A percentile compares a stretch with the other conserved stretches of the same genome.
These are phyloP conservation scores for Oryza meridionalis DNA, from an alignment of 176 grass and related monocot genomes.

Conservation along the genomic window DNA sequence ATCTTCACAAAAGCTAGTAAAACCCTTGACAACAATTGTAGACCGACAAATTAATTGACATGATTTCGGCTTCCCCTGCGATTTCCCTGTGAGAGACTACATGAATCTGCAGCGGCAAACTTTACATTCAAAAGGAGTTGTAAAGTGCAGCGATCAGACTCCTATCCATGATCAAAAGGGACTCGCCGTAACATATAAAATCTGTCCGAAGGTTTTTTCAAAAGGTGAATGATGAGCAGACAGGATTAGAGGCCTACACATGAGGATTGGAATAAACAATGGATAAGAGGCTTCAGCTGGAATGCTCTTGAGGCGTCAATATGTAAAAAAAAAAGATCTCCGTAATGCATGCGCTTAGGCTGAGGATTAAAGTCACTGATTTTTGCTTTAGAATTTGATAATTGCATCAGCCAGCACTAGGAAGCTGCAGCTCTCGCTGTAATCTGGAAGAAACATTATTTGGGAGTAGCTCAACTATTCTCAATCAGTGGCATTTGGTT, in stretches of 20 bases:
- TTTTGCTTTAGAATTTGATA: constrained; percentile 42
- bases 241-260: constrained; percentile 53
- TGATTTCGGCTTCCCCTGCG: constrained; percentile 22
- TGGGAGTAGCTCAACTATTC: constrained; percentile 37
- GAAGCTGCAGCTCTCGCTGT: constrained; percentile 3
- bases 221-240: constrained; percentile 61
- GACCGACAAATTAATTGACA: constrained; percentile 40
- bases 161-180: constrained; percentile 46
- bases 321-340: constrained; percentile 40
- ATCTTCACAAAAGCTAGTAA: constrained; percentile 32
- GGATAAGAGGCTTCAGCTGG: constrained; percentile 36
- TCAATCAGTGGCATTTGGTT: constrained; percentile 17
- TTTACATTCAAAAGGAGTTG: constrained; percentile 50
- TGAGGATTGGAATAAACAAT: constrained; percentile 48
- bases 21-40: constrained; percentile 37
- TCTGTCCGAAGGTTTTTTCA: constrained; percentile 36
- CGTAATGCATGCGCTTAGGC: constrained; percentile 35
- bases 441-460: constrained; percentile 21
- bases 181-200: constrained; percentile 25
- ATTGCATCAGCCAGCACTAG: constrained; percentile 38
- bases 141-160: constrained; percentile 41
- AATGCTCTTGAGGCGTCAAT: constrained; percentile 47
- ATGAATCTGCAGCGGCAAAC: constrained; percentile 40
- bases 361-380: constrained; percentile 11
- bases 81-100: constrained; percentile 33